These are phyloP conservation scores for Salvia splendens DNA, from an alignment of 257 asterid species.

Conservation along the genomic window DNA sequence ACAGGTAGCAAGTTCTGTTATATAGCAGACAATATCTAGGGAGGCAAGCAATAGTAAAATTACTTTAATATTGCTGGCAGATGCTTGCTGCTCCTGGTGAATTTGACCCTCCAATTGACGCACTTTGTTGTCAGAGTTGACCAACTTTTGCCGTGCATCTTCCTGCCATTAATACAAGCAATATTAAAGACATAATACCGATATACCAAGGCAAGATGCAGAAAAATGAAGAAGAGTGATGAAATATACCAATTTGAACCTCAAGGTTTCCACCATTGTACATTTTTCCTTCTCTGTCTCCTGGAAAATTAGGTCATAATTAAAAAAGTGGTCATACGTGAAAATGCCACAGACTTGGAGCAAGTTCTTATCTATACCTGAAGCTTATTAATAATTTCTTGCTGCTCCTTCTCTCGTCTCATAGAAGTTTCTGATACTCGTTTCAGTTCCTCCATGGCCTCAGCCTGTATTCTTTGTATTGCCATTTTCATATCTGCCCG, in stretches of 20 bases:
- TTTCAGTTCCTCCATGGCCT: conserved; percentile 74
- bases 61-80: conserved; percentile 68
- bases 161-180: conserved; percentile 51
- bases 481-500: conserved; percentile 64
- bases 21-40: conserved; percentile 8
- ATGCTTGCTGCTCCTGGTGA: conserved; percentile 73
- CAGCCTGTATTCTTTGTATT: conserved; percentile 76
- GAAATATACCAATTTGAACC: conserved; percentile 83
- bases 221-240: conserved; percentile 21
- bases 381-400: conserved; percentile 86
- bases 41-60: conserved; percentile 21
- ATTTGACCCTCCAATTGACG: conserved; percentile 87
- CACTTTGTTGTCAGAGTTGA: conserved; percentile 81
- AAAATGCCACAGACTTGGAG: conserved; percentile 23
- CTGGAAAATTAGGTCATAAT: conserved; percentile 45
- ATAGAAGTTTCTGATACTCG: conserved; percentile 66
- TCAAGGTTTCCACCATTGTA: conserved; percentile 69
- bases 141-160: conserved; percentile 89
- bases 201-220: conserved; percentile 19
- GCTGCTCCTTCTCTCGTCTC: conserved; percentile 87
- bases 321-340: conserved; percentile 14
- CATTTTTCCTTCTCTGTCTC: conserved; percentile 88
- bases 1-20: conserved; percentile 17
- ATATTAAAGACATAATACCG: conserved; percentile 20
- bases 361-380: conserved; percentile 51